phyloP scores from a whole-genome alignment of 2,329 filamentous ascomycete genomes.

The Epichloe brachyelytri region DNA sequence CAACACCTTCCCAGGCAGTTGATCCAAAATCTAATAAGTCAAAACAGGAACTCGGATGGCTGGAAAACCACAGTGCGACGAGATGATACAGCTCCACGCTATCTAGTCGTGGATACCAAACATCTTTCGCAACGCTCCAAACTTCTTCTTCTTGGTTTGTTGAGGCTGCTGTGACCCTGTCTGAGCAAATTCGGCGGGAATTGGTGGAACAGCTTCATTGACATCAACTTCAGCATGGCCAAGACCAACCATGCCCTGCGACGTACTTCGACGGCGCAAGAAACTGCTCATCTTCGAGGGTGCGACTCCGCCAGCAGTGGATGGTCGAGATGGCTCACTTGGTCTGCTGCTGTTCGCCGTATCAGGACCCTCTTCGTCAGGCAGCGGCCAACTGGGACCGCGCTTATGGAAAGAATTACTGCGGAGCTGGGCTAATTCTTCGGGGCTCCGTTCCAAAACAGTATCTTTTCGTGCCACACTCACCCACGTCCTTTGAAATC shows the following conservation, averaged over 20 bases:
- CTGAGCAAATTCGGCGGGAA: neutral
- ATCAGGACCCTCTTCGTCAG: conserved; percentile 18
- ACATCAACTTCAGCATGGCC: conserved; percentile 7
- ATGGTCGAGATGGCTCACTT: conserved; percentile 18
- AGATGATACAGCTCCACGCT: conserved; percentile 6
- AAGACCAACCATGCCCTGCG: conserved; percentile 17
- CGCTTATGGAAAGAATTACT: conserved; percentile 20
- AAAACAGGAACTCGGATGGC: neutral
- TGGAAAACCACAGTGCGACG: neutral
- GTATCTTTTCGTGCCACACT: conserved; percentile 51
- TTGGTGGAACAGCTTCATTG: conserved; percentile 5
- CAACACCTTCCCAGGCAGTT: too few relatives aligned
- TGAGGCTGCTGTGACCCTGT: neutral
- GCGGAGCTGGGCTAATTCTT: conserved; percentile 36
- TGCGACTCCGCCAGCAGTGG: conserved; percentile 20
- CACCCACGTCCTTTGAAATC: conserved; percentile 39
- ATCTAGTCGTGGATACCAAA: conserved; percentile 39
- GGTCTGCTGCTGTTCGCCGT: conserved; percentile 13
- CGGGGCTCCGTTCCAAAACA: conserved; percentile 43
- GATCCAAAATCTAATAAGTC: neutral
- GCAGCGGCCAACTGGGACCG: conserved; percentile 22
- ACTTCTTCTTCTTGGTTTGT: conserved; percentile 49
- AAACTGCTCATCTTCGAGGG: conserved; percentile 16
- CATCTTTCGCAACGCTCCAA: conserved; percentile 50
- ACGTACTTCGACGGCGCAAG: conserved; percentile 25